These are phyloP conservation scores for Agaricus sinodeliciosus DNA, from an alignment of 768 basidiomycete species.

Conservation along the genomic window DNA sequence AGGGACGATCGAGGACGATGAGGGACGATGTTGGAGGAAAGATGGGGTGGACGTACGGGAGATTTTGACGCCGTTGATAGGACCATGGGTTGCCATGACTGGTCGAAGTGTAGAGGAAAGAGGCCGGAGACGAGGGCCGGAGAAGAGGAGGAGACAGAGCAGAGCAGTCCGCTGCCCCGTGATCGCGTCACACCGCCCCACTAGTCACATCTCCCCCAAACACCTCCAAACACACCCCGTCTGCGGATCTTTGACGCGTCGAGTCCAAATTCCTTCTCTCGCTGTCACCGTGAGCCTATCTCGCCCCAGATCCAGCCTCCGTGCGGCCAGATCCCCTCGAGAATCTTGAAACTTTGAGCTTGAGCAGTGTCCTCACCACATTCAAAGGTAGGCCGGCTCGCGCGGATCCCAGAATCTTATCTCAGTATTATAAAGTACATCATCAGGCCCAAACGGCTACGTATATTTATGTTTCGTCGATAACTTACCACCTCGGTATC, in stretches of 20 bases:
- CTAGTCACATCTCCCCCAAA: conserved; percentile 18
- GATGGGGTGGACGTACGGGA: conserved; percentile 53
- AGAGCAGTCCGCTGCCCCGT: neutral
- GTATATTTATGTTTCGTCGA: too few species aligned
- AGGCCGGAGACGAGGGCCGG: conserved; percentile 7
- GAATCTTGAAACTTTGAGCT: too few species aligned
- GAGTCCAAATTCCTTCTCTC: neutral
- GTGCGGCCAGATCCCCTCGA: too few species aligned
- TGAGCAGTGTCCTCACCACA: too few species aligned
- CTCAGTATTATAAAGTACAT: too few species aligned
- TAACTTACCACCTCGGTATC: too few species aligned
- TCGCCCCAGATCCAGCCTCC: too few species aligned
- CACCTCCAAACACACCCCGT: conserved; percentile 20
- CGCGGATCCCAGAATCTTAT: too few species aligned
- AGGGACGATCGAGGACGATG: conserved; percentile 30
- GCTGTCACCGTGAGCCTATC: neutral
- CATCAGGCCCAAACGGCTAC: too few species aligned
- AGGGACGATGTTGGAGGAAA: conserved; percentile 16
- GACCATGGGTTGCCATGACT: conserved; percentile 68
- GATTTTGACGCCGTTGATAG: conserved; percentile 85
- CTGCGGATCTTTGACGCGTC: neutral
- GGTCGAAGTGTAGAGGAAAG: conserved; percentile 2
- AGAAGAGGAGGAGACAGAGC: conserved; percentile 16
- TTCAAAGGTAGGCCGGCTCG: too few species aligned
- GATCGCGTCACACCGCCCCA: too few species aligned